Evolutionary conservation across 2,329 filamentous ascomycete species (phyloP), one percentile per base, ranked within the genome.

Genomic region (Colletotrichum falcatum): DNA sequence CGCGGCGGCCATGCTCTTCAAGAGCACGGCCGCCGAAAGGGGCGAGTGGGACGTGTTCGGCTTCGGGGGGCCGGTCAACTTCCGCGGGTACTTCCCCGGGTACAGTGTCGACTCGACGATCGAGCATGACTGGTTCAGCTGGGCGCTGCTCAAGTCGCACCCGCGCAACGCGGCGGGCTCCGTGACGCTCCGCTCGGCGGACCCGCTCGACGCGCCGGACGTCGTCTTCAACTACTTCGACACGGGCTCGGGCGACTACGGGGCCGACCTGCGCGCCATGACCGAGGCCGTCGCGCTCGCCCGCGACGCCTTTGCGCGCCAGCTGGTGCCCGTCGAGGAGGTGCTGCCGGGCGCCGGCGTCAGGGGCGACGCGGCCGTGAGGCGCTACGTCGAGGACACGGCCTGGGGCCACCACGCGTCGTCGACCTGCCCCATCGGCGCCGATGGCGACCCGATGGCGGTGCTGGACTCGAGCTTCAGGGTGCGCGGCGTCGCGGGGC

Each of bases 171-270:
- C 76, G 1, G 87, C 86, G 7, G 92, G 92, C 11, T 86, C 84
- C 1, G 90, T 94, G 5, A 85, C 79, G 4, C 85, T 94, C 6
- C 82, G 82, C 20, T 90, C 88, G 0, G 80, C 86, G 0, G 86
- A 93, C 75, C 91, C 91, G 0, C 86, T 88, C 0, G 90, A 92
- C 64, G 81, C 84, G 3, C 91, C 92, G 0, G 78, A 86, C 7
- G 91, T 93, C 73, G 81, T 82, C 60, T 92, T 90, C 81, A 88
- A 89, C 78, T 91, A 86, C 78, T 90, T 88, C 79, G 83, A 85
- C 56, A 81, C 82, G 0, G 86, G 87, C 26, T 80, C 77, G 26
- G 81, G 84, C 28, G 86, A 87, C 8, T 80, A 82, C 4, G 79
- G 79, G 0, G 80, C 83, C 39, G 84, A 88, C 56, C 75, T 87